A percentile compares a stretch with the other conserved stretches of the same genome.
Conservation (phyloP, 2,329 filamentous ascomycete genomes). For the Drechslerella dactyloides region DNA sequence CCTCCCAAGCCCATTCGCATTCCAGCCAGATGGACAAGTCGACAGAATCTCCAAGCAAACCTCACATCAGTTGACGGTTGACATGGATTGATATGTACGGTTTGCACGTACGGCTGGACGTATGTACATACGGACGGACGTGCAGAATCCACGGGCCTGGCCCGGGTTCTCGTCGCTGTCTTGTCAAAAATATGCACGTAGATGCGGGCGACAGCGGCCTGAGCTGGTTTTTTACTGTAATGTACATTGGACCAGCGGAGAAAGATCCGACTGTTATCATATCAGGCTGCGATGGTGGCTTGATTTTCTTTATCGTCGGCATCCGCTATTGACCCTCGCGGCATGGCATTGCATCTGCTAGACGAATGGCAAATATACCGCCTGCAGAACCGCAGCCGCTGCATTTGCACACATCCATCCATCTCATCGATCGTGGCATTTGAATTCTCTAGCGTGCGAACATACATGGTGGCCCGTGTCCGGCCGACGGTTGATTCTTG, state of each 20-base stretch:
- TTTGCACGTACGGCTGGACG: neutral
- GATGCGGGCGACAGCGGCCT: neutral
- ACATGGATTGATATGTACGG: too few relatives aligned
- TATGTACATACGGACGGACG: neutral
- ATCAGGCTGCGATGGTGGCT: constrained; percentile 3
- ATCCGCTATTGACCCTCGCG: neutral
- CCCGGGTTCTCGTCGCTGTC: neutral
- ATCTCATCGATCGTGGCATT: neutral
- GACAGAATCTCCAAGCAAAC: too few relatives aligned
- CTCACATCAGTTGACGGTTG: too few relatives aligned
- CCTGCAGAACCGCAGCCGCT: too few relatives aligned
- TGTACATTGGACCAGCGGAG: too few relatives aligned
- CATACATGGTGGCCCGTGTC: constrained; percentile 5
- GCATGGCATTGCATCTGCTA: constrained; percentile 17
- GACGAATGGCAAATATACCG: constrained; percentile 52
- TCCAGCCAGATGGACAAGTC: constrained; percentile 9
- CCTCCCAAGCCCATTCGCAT: too few relatives aligned
- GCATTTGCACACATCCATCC: constrained; percentile 22
- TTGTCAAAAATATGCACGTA: neutral
- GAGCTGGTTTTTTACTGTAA: too few relatives aligned
- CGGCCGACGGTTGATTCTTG: too few relatives aligned
- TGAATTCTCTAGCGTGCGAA: constrained; percentile 3
- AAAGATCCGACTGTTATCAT: constrained; percentile 3
- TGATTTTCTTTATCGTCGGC: constrained; percentile 6
- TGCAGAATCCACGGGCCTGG: constrained; percentile 1